Evolutionary conservation across 2,329 filamentous ascomycete species (phyloP).

Genomic region (Helotiales sp.): DNA sequence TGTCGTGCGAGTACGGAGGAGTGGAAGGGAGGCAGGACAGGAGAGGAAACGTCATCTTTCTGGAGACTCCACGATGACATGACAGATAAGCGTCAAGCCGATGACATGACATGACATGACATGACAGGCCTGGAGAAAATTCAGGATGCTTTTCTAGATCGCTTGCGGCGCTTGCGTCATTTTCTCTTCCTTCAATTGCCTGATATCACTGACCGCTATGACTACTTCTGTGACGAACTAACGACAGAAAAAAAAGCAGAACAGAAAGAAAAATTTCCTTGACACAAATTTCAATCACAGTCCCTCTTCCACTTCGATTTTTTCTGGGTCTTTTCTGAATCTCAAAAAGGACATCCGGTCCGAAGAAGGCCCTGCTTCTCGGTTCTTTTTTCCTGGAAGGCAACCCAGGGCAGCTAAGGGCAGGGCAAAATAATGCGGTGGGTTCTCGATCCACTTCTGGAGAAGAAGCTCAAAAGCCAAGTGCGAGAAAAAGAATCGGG

Average conservation of each 20-base stretch:
- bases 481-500: constrained; percentile 3
- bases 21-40: neutral
- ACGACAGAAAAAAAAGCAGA: neutral
- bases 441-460: neutral
- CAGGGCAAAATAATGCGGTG: neutral
- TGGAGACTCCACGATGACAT: constrained; percentile 9
- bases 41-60: constrained; percentile 8
- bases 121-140: constrained; percentile 3
- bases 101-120: too few relatives aligned
- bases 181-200: neutral
- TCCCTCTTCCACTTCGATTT: neutral
- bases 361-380: constrained; percentile 10
- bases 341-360: neutral
- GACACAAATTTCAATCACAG: constrained; percentile 4
- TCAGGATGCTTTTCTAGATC: neutral
- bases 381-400: neutral
- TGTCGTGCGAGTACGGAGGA: neutral
- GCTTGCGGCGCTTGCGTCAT: neutral
- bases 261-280: neutral
- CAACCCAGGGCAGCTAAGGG: too few relatives aligned
- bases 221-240: neutral
- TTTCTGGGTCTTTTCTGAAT: neutral
- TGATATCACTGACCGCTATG: constrained; percentile 6
- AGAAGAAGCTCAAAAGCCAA: neutral
- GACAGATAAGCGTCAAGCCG: neutral